A percentile compares a stretch with the other conserved stretches of the same genome.
phyloP scores from a whole-genome alignment of 768 basidiomycete genomes.

The Lentinula edodes region DNA sequence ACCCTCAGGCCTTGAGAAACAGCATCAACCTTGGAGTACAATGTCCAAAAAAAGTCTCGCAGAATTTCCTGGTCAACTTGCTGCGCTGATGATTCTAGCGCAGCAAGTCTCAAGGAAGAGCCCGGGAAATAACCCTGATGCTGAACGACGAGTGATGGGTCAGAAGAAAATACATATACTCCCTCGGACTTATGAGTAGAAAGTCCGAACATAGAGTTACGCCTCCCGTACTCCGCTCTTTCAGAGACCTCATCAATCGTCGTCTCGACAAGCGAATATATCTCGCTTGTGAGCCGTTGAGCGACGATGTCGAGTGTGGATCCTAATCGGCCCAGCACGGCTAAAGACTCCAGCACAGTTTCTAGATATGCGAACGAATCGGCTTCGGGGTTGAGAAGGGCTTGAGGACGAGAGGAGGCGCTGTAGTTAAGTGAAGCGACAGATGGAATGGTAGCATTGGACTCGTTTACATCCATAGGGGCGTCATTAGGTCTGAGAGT shows the following conservation, averaged over 20 bases:
- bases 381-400: constrained; percentile 67
- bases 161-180: constrained; percentile 43
- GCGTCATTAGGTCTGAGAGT: constrained; percentile 72
- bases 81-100: constrained; percentile 68
- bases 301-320: constrained; percentile 75
- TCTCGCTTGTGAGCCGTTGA: constrained; percentile 79
- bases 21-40: constrained; percentile 93
- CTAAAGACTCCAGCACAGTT: constrained; percentile 86
- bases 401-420: background rate
- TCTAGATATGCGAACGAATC: constrained; percentile 95
- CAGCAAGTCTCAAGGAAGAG: constrained; percentile 58
- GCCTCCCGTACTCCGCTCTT: constrained; percentile 72
- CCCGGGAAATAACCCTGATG: constrained; percentile 36
- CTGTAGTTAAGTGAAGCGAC: background rate
- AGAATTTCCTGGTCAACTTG: constrained; percentile 80
- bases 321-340: constrained; percentile 85
- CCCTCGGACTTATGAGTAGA: constrained; percentile 40
- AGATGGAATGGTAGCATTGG: constrained; percentile 8
- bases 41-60: constrained; percentile 92
- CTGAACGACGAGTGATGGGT: constrained; percentile 17
- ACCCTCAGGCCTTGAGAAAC: constrained; percentile 88
- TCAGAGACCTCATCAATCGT: constrained; percentile 92
- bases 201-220: constrained; percentile 33
- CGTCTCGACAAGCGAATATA: constrained; percentile 77
- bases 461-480: constrained; percentile 58